Evolutionary conservation across 2,329 filamentous ascomycete species (phyloP).

Genomic region (Fusarium pseudonygamai): DNA sequence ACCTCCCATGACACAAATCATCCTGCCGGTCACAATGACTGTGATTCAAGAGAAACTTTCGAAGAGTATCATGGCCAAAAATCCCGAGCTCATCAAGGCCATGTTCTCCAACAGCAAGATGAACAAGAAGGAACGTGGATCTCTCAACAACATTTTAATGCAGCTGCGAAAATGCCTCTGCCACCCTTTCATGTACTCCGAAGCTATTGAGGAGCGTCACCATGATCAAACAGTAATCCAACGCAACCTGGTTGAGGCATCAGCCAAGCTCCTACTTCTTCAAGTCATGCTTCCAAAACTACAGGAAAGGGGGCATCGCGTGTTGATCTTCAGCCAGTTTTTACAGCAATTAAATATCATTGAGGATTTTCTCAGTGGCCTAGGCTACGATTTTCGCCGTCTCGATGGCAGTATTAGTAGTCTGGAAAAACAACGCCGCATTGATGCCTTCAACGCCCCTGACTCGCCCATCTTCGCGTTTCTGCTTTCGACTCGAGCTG

Average conservation of each 20-base stretch:
- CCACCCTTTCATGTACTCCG: slow-evolving; percentile 94
- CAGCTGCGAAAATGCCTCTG: slow-evolving; percentile 94
- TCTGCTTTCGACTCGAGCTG: slow-evolving; percentile 90
- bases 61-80: slow-evolving; percentile 91
- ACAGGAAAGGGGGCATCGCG: slow-evolving; percentile 84
- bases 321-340: slow-evolving; percentile 96
- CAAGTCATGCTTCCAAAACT: slow-evolving; percentile 89
- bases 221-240: slow-evolving; percentile 70
- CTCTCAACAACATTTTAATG: slow-evolving; percentile 92
- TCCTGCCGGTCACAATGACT: slow-evolving; percentile 95
- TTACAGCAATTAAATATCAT: slow-evolving; percentile 87
- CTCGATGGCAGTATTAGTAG: slow-evolving; percentile 86
- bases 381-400: slow-evolving; percentile 78
- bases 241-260: slow-evolving; percentile 89
- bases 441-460: slow-evolving; percentile 91
- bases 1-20: slow-evolving; percentile 93
- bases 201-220: slow-evolving; percentile 85
- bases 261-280: slow-evolving; percentile 85
- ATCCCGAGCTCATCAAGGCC: slow-evolving; percentile 85
- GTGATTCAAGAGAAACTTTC: slow-evolving; percentile 93
- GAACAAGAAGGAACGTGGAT: slow-evolving; percentile 77
- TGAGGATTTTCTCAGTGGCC: slow-evolving; percentile 86
- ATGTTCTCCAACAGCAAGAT: slow-evolving; percentile 79
- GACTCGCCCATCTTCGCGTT: slow-evolving; percentile 88
- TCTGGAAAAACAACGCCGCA: slow-evolving; percentile 90